Conservation (phyloP, 1,139 yeast genomes). For the Lodderomyces margitis region DNA sequence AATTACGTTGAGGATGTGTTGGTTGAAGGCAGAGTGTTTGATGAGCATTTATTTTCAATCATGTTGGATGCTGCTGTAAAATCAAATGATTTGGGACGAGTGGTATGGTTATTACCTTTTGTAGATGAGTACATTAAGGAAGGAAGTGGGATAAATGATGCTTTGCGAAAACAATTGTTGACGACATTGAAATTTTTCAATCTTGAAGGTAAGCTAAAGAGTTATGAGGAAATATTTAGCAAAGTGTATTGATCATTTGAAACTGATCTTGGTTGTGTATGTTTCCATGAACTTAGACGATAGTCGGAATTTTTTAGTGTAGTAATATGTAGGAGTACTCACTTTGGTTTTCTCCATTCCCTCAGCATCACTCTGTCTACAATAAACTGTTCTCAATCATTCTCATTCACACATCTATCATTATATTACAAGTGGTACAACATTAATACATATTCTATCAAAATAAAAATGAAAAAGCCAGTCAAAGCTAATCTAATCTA, state of each 20-base stretch:
- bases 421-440: too few species aligned
- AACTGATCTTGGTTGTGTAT: too few species aligned
- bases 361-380: too few species aligned
- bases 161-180: conserved; percentile 17
- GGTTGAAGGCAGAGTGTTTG: conserved; percentile 20
- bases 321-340: too few species aligned
- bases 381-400: too few species aligned
- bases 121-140: conserved; percentile 28
- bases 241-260: too few species aligned
- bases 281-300: too few species aligned
- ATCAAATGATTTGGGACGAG: conserved; percentile 31
- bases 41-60: conserved; percentile 25
- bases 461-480: too few species aligned
- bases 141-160: conserved; percentile 2
- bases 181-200: conserved; percentile 20
- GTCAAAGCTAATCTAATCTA: conserved; percentile 1
- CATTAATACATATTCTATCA: too few species aligned
- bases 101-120: conserved; percentile 41
- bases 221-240: conserved; percentile 18
- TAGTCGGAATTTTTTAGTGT: too few species aligned
- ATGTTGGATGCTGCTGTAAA: conserved; percentile 26
- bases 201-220: conserved; percentile 26
- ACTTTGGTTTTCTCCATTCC: too few species aligned
- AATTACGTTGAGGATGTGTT: conserved; percentile 12
- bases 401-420: too few species aligned